phyloP scores from a whole-genome alignment of 2,329 filamentous ascomycete species.

The Thyridium curvatum region DNA sequence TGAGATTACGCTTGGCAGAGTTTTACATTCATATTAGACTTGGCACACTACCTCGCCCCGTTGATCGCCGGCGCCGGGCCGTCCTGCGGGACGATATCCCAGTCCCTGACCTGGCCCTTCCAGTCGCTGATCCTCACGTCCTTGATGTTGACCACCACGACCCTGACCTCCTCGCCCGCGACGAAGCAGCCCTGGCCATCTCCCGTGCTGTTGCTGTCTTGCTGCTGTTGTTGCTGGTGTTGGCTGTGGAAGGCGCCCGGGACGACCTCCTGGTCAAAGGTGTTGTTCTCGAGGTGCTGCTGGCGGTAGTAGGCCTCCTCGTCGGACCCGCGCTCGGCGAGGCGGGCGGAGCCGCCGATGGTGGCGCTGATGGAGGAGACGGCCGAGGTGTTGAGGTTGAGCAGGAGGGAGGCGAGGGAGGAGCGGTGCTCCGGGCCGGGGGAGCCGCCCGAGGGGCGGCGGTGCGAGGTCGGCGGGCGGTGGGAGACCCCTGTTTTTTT shows the following conservation, averaged over 20 bases:
- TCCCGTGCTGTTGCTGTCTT: too few species aligned
- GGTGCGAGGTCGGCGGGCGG: constrained; percentile 69
- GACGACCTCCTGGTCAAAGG: constrained; percentile 58
- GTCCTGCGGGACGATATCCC: constrained; percentile 36
- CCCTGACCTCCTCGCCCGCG: constrained; percentile 74
- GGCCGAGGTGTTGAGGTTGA: constrained; percentile 86
- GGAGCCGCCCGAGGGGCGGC: constrained; percentile 53
- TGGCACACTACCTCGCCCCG: constrained; percentile 21
- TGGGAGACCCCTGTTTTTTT: constrained; percentile 68
- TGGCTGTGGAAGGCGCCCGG: constrained; percentile 31
- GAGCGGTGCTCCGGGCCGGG: constrained; percentile 61
- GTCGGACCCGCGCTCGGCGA: constrained; percentile 67
- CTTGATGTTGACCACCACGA: constrained; percentile 78
- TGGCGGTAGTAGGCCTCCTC: constrained; percentile 82
- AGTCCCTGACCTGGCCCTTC: constrained; percentile 91
- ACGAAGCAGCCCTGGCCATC: constrained; percentile 43
- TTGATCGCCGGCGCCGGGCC: constrained; percentile 25
- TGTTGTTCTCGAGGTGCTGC: constrained; percentile 86
- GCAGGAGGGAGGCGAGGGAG: constrained; percentile 72
- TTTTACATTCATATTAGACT: constrained; percentile 9
- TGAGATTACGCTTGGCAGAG: too few species aligned
- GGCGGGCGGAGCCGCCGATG: constrained; percentile 78
- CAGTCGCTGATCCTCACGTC: constrained; percentile 88
- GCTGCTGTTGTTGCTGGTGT: constrained; percentile 20
- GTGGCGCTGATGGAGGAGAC: constrained; percentile 86